Percentiles rank a stretch among this genome's conserved stretches.
Conservation (phyloP, 768 basidiomycete genomes). For the Udeniomyces megalosporus region DNA sequence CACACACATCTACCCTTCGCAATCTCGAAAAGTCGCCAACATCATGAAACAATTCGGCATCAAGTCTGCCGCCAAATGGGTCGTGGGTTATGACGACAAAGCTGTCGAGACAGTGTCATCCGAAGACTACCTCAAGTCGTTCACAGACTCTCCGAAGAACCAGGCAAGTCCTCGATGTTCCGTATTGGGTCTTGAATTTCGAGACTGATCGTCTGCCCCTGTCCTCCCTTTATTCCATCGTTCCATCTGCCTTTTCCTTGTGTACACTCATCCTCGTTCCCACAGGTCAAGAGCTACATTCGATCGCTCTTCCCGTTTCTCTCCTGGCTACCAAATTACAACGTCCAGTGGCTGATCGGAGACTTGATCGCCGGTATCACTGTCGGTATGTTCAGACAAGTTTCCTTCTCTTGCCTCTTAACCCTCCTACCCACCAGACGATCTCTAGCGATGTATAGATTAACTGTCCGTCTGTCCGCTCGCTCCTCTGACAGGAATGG, state of each 20-base stretch:
- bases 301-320: constrained; percentile 65
- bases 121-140: neutral
- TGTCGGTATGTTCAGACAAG: neutral
- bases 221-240: neutral
- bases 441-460: no score
- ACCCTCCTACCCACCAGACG: neutral
- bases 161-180: neutral
- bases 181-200: neutral
- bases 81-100: constrained; percentile 3
- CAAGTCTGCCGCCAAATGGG: constrained; percentile 10
- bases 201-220: neutral
- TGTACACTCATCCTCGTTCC: neutral
- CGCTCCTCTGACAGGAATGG: no score
- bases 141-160: neutral
- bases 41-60: no score
- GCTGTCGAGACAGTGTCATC: neutral
- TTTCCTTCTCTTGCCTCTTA: neutral
- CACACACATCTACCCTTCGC: no score
- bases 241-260: neutral
- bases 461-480: neutral
- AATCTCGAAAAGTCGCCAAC: no score
- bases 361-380: constrained; percentile 47
- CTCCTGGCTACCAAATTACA: constrained; percentile 74
- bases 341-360: constrained; percentile 17
- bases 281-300: constrained; percentile 36